Evolutionary conservation across 2,329 filamentous ascomycete genomes (phyloP).

Genomic region (Emydomyces testavorans): DNA sequence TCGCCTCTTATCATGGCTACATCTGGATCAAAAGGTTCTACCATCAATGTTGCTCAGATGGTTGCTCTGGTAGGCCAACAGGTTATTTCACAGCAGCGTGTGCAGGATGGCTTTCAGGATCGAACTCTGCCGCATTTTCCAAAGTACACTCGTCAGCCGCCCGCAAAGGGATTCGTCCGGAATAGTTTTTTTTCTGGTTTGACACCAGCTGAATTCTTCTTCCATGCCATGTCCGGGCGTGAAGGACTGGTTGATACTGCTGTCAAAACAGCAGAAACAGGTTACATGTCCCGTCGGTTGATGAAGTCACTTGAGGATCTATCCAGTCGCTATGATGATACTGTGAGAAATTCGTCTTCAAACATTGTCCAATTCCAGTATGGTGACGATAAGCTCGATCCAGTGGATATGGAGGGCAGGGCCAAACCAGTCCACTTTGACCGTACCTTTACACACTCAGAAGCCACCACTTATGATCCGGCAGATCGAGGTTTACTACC

Average conservation of each 20-base stretch:
- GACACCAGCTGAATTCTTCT: constrained; percentile 83
- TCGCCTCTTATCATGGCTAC: constrained; percentile 93
- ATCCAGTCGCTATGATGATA: constrained; percentile 86
- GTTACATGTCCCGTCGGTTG: constrained; percentile 94
- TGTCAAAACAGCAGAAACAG: constrained; percentile 96
- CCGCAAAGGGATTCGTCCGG: constrained; percentile 88
- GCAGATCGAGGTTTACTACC: constrained; percentile 61
- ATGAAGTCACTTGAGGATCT: constrained; percentile 98
- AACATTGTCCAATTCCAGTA: constrained; percentile 95
- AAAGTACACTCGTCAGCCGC: constrained; percentile 82
- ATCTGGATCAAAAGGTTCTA: constrained; percentile 90
- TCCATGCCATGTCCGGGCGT: constrained; percentile 96
- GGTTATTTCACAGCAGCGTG: constrained; percentile 87
- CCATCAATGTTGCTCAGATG: constrained; percentile 99
- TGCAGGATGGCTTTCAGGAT: constrained; percentile 92
- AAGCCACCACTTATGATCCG: constrained; percentile 69
- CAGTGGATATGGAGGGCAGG: constrained; percentile 92
- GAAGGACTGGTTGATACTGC: constrained; percentile 98
- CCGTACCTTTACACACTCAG: constrained; percentile 72
- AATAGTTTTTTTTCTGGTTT: constrained; percentile 96
- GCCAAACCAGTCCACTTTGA: constrained; percentile 87
- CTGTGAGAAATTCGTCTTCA: constrained; percentile 79
- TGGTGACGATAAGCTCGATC: constrained; percentile 88
- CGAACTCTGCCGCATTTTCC: constrained; percentile 89
- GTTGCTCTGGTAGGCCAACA: constrained; percentile 94